Base-by-base conservation (phyloP, 192 early-diverging fungal species). In the Oehlia diaphana region DNA sequence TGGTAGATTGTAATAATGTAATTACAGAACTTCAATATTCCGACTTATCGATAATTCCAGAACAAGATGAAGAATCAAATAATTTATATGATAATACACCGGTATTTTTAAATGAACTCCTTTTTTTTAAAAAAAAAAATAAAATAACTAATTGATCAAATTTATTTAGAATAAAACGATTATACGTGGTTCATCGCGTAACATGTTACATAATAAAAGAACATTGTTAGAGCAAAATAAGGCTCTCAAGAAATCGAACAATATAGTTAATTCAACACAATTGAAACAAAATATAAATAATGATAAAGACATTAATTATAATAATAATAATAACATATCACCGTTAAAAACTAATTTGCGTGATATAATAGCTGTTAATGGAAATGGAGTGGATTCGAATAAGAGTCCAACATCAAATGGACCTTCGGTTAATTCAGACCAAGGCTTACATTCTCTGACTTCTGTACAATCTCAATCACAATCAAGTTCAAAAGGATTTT, bases 401-500 rank as follows among this genome's bases (percentile, higher is more conserved):
- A 58, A 58, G 13, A 58, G 50, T 2, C 49, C 49, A 16, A 5
- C 50, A 58, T 58, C 16, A 4, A 42, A 42, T 7, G 16, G 16
- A 58, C 16, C 50, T 58, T 58, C 13, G 19, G 3, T 50, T 50
- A 50, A 50, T 14, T 16, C 49, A 13, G 49, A 50, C 13, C 49
- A 50, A 16, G 49, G 10, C 2, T 16, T 4, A 16, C 49, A 50
- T 16, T 50, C 13, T 50, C 19, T 5, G 3, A 19, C 50, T 19
- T 16, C 4, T 7, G 28, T 35, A 26, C 65, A 33, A 67, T 9
- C 65, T 26, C 65, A 26, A 9, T 3, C 1, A n/a, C 19, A 12
- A 67, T 67, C 65, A 26, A 67, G 26, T 67, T 26, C 65, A 14
- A 26, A 21, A 26, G 65, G 65, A 67, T 67, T 67, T 67, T 35